Evolutionary conservation across 2,329 filamentous ascomycete species (phyloP).

Genomic region (Pseudocercospora eumusae): DNA sequence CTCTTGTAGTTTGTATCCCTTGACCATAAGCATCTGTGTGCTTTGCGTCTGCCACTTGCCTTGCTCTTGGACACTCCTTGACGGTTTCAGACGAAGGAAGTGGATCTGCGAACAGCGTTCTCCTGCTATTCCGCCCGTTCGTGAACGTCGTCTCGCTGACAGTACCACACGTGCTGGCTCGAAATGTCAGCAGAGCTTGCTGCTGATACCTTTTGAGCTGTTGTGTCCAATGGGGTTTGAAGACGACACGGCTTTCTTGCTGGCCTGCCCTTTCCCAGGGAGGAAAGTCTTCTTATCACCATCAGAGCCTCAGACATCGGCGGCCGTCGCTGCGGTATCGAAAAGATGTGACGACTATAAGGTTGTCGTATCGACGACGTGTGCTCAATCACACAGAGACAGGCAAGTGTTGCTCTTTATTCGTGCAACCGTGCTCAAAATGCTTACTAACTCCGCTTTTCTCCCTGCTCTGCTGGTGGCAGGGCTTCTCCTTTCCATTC

Average conservation of each 20-base stretch:
- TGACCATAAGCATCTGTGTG: neutral
- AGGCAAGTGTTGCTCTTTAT: neutral
- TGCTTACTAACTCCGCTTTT: neutral
- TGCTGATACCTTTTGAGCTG: neutral
- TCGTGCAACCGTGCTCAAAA: neutral
- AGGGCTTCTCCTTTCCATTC: neutral
- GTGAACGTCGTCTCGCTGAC: neutral
- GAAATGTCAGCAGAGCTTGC: neutral
- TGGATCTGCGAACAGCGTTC: neutral
- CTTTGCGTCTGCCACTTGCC: neutral
- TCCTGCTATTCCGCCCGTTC: neutral
- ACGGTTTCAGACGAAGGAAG: neutral
- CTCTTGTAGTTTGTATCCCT: neutral
- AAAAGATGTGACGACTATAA: neutral
- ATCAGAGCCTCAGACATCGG: neutral
- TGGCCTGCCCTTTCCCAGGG: neutral
- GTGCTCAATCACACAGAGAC: neutral
- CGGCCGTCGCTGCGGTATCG: neutral
- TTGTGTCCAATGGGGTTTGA: neutral
- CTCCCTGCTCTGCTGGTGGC: neutral
- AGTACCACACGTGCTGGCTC: neutral
- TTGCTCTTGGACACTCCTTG: neutral
- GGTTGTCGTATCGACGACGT: neutral
- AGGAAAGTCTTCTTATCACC: neutral
- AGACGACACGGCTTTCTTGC: neutral